These are phyloP conservation scores for Inonotus hispidus DNA, from an alignment of 1,284 basidiomycete species.

Conservation along the genomic window DNA sequence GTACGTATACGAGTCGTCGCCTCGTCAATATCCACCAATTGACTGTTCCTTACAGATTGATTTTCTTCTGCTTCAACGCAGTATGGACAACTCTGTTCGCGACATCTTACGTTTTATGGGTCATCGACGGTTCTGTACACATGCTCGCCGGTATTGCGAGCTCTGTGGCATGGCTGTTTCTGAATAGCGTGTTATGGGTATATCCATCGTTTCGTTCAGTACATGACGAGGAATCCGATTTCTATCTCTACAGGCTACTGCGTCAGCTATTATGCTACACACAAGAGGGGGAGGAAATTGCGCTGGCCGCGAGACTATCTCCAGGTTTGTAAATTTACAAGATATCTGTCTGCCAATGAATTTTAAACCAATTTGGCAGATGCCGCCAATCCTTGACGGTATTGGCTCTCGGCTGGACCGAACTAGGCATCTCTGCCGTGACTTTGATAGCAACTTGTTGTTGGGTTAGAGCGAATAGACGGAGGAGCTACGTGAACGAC, in stretches of 20 bases:
- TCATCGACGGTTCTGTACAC: conserved; percentile 57
- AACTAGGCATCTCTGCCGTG: conserved; percentile 60
- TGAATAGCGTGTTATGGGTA: conserved; percentile 65
- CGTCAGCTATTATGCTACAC: conserved; percentile 59
- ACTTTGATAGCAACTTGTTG: conserved; percentile 53
- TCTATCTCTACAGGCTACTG: conserved; percentile 44
- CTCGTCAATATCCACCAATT: neutral
- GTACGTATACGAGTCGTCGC: conserved; percentile 35
- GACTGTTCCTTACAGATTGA: conserved; percentile 32
- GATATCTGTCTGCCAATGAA: conserved; percentile 14
- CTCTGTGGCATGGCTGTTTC: conserved; percentile 65
- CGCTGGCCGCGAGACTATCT: conserved; percentile 44
- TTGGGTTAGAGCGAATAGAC: conserved; percentile 50
- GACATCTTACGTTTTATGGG: conserved; percentile 63
- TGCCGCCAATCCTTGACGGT: conserved; percentile 68
- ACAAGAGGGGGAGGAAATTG: conserved; percentile 56
- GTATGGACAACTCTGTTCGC: conserved; percentile 68
- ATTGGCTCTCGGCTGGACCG: conserved; percentile 69
- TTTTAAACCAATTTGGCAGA: conserved; percentile 30
- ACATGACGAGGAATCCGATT: neutral
- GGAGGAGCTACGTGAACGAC: conserved; percentile 42
- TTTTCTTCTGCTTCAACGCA: conserved; percentile 63
- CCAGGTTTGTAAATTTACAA: conserved; percentile 34
- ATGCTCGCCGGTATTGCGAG: conserved; percentile 68
- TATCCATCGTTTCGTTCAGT: conserved; percentile 19